Conservation (phyloP, 305 asterid species). For the Plantago rigida region DNA sequence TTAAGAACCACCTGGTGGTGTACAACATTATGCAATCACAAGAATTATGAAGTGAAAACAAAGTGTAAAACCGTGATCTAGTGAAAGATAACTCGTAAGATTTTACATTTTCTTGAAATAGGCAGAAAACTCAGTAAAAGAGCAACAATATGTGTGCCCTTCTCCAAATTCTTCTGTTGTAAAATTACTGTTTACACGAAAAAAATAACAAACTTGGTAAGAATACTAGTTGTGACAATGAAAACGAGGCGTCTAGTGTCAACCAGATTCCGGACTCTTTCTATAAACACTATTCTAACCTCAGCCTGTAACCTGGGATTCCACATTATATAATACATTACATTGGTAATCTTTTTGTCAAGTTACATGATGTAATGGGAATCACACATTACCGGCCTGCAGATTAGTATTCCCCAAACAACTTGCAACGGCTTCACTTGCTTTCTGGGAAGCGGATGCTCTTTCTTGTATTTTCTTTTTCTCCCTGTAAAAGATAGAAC, state of each 20-base stretch:
- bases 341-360: not conserved
- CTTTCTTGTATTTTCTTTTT: constrained; percentile 52
- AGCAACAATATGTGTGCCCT: not conserved
- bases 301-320: constrained; percentile 13
- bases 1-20: too few species aligned
- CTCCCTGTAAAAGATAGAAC: constrained; percentile 35
- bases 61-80: not conserved
- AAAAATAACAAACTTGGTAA: constrained; percentile 1
- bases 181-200: constrained; percentile 2
- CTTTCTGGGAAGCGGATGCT: constrained; percentile 39
- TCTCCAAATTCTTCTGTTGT: constrained; percentile 5
- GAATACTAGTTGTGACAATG: constrained; percentile 9
- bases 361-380: not conserved
- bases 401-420: constrained; percentile 32
- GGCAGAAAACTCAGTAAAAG: not conserved
- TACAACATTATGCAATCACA: too few species aligned
- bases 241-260: not conserved
- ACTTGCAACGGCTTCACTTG: constrained; percentile 49
- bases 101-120: too few species aligned
- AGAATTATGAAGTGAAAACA: too few species aligned
- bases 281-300: constrained; percentile 19
- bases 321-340: not conserved
- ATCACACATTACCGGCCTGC: constrained; percentile 26
- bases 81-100: not conserved
- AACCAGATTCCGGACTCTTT: constrained; percentile 7